Conservation (phyloP, 2,329 filamentous ascomycete genomes). For the Trichothecium sympodiale region DNA sequence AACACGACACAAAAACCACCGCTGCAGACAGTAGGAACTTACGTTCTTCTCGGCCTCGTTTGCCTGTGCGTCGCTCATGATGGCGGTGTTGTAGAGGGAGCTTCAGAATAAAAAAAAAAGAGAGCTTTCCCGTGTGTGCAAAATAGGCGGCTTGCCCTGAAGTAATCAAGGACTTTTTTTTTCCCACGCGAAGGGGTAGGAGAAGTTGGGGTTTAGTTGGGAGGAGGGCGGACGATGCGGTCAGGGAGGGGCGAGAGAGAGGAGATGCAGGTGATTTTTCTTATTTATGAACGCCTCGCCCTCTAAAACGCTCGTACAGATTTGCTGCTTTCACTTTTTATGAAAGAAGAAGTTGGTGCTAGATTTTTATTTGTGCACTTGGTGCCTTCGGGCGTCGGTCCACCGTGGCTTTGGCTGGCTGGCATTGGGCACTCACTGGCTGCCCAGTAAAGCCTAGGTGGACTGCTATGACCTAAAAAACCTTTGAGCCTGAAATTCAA, state of each 20-base stretch:
- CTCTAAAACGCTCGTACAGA: no score
- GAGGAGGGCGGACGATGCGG: slow-evolving; percentile 1
- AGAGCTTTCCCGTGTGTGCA: slow-evolving; percentile 10
- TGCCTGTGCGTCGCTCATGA: slow-evolving; percentile 76
- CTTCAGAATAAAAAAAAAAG: slow-evolving; percentile 4
- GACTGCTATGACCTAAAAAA: no score
- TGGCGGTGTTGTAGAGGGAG: slow-evolving; percentile 27
- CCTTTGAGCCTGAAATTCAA: no score
- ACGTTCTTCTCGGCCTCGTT: slow-evolving; percentile 97
- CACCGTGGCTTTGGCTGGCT: no score
- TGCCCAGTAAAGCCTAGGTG: no score
- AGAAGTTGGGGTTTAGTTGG: slow-evolving; percentile 1
- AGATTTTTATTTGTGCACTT: no score
- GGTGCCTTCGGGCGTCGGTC: no score
- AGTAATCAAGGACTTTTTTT: no score
- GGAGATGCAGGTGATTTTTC: background rate
- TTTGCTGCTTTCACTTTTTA: no score
- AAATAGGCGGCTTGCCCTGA: slow-evolving; percentile 11
- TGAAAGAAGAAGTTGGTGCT: no score
- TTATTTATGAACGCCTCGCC: no score
- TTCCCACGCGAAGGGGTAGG: slow-evolving; percentile 10
- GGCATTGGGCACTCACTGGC: no score
- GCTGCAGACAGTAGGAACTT: slow-evolving; percentile 18
- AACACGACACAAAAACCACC: background rate
- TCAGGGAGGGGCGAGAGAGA: background rate